Conservation (phyloP, 768 basidiomycete genomes). For the Tylopilus felleus region DNA sequence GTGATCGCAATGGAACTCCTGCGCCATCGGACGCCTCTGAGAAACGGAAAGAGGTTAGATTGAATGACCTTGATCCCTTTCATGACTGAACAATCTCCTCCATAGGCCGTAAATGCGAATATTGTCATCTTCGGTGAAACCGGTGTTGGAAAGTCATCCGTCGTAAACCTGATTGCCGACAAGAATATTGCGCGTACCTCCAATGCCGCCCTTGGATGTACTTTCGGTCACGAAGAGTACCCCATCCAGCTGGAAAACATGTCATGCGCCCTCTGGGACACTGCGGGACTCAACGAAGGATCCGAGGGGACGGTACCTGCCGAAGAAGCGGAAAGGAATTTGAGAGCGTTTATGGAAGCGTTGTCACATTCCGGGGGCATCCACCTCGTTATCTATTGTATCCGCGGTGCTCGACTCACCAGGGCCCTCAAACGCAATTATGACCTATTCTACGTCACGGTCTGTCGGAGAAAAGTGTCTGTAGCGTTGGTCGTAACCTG, state of each 20-base stretch:
- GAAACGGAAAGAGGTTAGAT: neutral
- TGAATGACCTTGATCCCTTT: neutral
- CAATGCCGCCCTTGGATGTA: neutral
- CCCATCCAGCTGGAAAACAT: neutral
- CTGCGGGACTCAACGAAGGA: neutral
- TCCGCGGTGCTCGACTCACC: neutral
- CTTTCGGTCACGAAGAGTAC: neutral
- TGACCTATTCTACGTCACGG: neutral
- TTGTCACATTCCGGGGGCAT: neutral
- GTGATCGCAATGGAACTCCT: too few species aligned
- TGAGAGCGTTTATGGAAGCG: neutral
- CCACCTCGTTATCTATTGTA: neutral
- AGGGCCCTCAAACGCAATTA: neutral
- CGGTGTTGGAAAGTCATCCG: neutral
- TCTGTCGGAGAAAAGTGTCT: neutral
- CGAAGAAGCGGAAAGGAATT: neutral
- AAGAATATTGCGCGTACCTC: neutral
- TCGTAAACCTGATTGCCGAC: neutral
- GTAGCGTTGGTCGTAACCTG: neutral
- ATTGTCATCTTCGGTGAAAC: neutral
- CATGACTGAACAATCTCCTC: neutral
- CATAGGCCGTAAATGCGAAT: neutral
- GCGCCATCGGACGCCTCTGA: too few species aligned
- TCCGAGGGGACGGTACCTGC: neutral
- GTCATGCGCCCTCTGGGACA: neutral